A percentile compares a stretch with the other conserved stretches of the same genome.
These are phyloP conservation scores for Phaeophleospora eucalypticola DNA, from an alignment of 2,329 filamentous ascomycete species.

Conservation along the genomic window DNA sequence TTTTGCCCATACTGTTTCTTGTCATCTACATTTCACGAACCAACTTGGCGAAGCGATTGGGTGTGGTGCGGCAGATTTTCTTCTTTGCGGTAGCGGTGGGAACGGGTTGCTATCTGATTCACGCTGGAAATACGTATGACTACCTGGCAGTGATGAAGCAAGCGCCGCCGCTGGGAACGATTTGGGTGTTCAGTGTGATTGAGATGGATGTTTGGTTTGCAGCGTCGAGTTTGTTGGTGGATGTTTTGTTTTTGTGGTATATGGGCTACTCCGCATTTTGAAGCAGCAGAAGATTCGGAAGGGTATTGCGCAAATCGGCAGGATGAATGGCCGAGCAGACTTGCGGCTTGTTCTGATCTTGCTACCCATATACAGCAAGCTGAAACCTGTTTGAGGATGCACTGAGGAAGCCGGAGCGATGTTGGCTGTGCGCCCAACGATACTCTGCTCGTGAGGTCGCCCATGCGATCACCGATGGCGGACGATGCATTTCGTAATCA, in stretches of 20 bases:
- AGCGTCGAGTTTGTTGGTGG: constrained; percentile 50
- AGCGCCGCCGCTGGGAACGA: constrained; percentile 78
- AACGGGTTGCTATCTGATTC: constrained; percentile 73
- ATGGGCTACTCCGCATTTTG: constrained; percentile 44
- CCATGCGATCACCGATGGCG: no score
- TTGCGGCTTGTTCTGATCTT: no score
- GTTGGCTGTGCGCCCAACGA: no score
- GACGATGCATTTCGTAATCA: no score
- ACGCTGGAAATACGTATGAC: constrained; percentile 71
- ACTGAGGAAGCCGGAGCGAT: no score
- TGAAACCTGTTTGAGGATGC: no score
- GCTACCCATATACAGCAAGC: no score
- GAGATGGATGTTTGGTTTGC: constrained; percentile 73
- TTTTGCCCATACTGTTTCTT: constrained; percentile 43
- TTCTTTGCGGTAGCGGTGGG: constrained; percentile 61
- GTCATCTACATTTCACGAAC: constrained; percentile 44
- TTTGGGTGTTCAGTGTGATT: constrained; percentile 92
- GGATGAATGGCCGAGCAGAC: no score
- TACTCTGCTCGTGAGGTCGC: no score
- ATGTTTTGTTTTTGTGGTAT: constrained; percentile 52
- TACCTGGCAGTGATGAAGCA: constrained; percentile 91
- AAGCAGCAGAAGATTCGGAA: no score
- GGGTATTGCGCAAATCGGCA: no score
- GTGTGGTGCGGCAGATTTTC: constrained; percentile 45
- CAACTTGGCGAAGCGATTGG: constrained; percentile 40